phyloP scores from a whole-genome alignment of 202 grass and related monocot species.

The Panicum virgatum region DNA sequence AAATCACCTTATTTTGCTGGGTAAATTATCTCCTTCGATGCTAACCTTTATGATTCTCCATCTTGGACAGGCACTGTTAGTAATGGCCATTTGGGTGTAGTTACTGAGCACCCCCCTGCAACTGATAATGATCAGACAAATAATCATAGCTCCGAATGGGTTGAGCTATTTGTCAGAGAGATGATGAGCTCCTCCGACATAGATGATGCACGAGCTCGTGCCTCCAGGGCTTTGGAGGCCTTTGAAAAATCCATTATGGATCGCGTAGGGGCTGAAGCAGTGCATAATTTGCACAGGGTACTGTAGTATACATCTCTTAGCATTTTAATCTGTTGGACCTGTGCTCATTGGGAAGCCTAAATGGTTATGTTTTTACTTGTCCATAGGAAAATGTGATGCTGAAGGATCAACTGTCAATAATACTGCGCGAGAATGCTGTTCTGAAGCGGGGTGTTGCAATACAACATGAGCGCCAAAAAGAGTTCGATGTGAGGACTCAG shows the following conservation, averaged over 20 bases:
- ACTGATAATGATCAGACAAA: conserved; percentile 40
- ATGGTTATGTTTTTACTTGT: conserved; percentile 3
- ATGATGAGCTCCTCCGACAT: conserved; percentile 88
- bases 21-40: conserved; percentile 1
- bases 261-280: conserved; percentile 51
- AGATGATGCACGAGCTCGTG: conserved; percentile 69
- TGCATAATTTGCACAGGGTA: conserved; percentile 80
- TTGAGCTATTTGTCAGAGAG: conserved; percentile 90
- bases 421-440: conserved; percentile 69
- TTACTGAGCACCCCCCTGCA: conserved; percentile 37
- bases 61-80: conserved; percentile 40
- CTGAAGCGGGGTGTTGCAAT: conserved; percentile 85
- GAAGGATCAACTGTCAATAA: conserved; percentile 67
- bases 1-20: not conserved
- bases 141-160: conserved; percentile 68
- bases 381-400: conserved; percentile 84
- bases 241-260: conserved; percentile 75
- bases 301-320: not conserved
- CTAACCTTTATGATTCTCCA: conserved; percentile 10
- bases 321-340: not conserved
- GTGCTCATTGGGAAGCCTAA: not conserved
- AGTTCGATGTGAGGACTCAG: conserved; percentile 59
- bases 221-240: conserved; percentile 77
- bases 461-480: conserved; percentile 89
- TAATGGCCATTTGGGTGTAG: conserved; percentile 47